A percentile compares a stretch with the other conserved stretches of the same genome.
Evolutionary conservation across 257 asterid genomes (phyloP).

Genomic region (Nyctanthes arbortristis): DNA sequence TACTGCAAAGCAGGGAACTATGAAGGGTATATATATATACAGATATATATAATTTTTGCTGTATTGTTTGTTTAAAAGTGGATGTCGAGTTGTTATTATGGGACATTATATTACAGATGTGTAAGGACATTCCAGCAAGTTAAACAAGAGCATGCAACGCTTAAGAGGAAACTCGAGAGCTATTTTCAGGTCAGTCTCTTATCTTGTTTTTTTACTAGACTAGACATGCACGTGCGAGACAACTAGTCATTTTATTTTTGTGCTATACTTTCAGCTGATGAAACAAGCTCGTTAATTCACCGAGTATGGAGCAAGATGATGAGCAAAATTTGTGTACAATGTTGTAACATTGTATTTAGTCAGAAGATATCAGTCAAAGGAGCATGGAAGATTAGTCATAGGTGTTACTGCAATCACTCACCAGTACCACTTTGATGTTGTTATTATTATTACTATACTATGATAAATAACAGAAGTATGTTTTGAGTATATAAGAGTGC

Average conservation of each 20-base stretch:
- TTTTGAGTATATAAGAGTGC: not conserved
- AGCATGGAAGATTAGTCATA: not conserved
- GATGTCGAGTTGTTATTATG: no score
- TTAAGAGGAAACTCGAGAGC: slow-evolving; percentile 60
- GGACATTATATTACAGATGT: slow-evolving; percentile 49
- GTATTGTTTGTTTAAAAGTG: no score
- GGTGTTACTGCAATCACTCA: not conserved
- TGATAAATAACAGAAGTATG: not conserved
- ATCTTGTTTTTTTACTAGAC: not conserved
- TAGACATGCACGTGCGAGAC: not conserved
- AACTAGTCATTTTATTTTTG: slow-evolving; percentile 3
- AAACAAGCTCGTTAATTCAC: slow-evolving; percentile 38
- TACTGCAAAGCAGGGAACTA: slow-evolving; percentile 56
- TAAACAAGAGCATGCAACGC: slow-evolving; percentile 64
- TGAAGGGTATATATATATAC: slow-evolving; percentile 47
- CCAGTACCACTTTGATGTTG: not conserved
- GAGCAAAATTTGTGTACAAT: slow-evolving; percentile 18
- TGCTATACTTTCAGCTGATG: slow-evolving; percentile 37
- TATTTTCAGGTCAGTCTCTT: slow-evolving; percentile 73
- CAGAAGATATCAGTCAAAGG: slow-evolving; percentile 11
- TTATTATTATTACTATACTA: not conserved
- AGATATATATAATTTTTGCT: no score
- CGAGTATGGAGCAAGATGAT: slow-evolving; percentile 9
- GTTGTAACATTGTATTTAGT: slow-evolving; percentile 13
- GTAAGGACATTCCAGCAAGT: slow-evolving; percentile 53